Percentiles rank a stretch among this genome's conserved stretches.
phyloP scores from a whole-genome alignment of 2,329 filamentous ascomycete genomes.

The Calonectria hawksworthii region DNA sequence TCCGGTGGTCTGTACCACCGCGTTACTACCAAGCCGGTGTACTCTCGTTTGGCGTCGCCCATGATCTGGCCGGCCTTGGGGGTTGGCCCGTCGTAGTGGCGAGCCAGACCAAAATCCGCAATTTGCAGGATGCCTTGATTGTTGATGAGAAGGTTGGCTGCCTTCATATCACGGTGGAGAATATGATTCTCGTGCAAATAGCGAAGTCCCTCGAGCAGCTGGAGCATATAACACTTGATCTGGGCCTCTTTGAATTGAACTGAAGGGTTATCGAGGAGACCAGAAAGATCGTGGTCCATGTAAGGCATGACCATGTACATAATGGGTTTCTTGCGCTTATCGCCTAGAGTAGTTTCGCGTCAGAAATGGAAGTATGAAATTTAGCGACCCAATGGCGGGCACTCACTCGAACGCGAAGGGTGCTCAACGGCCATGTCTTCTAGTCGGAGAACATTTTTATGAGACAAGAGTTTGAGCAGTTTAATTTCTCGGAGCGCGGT shows the following conservation, averaged over 20 bases:
- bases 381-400: background rate
- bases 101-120: constrained; percentile 94
- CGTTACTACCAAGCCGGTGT: constrained; percentile 97
- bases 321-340: constrained; percentile 85
- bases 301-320: constrained; percentile 99
- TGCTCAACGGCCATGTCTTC: constrained; percentile 98
- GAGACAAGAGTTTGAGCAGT: constrained; percentile 93
- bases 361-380: constrained; percentile 13
- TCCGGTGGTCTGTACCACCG: constrained; percentile 98
- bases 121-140: constrained; percentile 95
- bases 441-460: constrained; percentile 87
- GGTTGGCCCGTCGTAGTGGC: constrained; percentile 89
- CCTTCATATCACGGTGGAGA: constrained; percentile 98
- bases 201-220: constrained; percentile 88
- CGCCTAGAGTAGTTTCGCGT: constrained; percentile 61
- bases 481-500: constrained; percentile 98
- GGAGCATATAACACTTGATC: constrained; percentile 98
- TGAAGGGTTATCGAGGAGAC: constrained; percentile 92
- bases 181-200: constrained; percentile 94
- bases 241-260: constrained; percentile 90
- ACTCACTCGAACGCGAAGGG: constrained; percentile 70
- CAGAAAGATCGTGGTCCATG: constrained; percentile 99
- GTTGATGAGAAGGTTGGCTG: constrained; percentile 95
- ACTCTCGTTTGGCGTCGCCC: constrained; percentile 88
- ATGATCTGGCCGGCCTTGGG: constrained; percentile 84